Base-by-base conservation (phyloP, 1,284 basidiomycete genomes). In the Dichomitus squalens region DNA sequence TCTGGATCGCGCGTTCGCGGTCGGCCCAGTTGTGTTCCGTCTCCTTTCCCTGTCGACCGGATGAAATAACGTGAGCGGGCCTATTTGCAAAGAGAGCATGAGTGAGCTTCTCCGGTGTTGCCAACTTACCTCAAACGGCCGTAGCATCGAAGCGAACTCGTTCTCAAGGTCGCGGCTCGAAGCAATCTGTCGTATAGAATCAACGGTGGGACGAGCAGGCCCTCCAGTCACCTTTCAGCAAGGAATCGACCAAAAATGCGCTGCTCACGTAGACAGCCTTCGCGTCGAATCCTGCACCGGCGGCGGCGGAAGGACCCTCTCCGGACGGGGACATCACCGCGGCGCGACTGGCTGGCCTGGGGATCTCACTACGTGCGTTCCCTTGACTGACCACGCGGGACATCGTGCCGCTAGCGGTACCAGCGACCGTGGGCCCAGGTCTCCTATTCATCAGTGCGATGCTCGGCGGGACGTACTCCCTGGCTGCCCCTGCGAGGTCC, bases 11-110 rank as follows among this genome's bases (percentile, higher is more conserved):
- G 60, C 83, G 85, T 63, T 99, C 96, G 60, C 96, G 84, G 23
- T 81, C 77, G 40, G 85, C 81, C 96, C 96, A 99, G 69, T 99
- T 99, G 66, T 96, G 93, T 70, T 99, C 96, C 0, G 92, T 94
- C 76, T 99, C 97, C 75, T 88, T 97, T 16, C 95, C 95, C 87
- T 95, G 61, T 20, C 62, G 62, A 46, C 55, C 53, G 44, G 55
- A 61, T 35, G 48, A 57, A 36, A 55, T 53, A 23, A 23, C 49
- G 47, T 49, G 27, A 54, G 47, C 61, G 27, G 58, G 29, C 16
- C 41, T 51, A 14, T 7, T 8, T 27, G 39, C 34, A 48, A 57
- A 55, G 52, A 48, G 41, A 35, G 18, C 29, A 29, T 47, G 31
- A 47, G 27, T 38, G 43, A 11, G 44, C 27, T 39, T 35, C 53